phyloP scores from a whole-genome alignment of 2,329 filamentous ascomycete species.

The Camillea tinctor region DNA sequence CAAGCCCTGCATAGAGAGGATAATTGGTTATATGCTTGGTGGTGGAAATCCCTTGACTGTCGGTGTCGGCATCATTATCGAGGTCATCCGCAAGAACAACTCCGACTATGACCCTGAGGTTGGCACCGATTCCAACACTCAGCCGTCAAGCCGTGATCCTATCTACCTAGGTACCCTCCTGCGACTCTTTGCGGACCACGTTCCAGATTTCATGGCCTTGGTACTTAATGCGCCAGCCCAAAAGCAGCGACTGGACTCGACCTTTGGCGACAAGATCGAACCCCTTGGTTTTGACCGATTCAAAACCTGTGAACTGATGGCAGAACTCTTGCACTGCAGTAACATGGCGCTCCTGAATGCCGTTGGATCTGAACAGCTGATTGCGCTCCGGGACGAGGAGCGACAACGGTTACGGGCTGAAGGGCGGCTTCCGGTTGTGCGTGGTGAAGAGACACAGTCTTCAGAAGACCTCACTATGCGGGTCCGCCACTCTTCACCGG shows the following conservation, averaged over 20 bases:
- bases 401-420: constrained; percentile 76
- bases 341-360: constrained; percentile 98
- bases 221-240: constrained; percentile 76
- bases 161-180: constrained; percentile 93
- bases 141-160: constrained; percentile 83
- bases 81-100: constrained; percentile 99
- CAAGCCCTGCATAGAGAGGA: constrained; percentile 72
- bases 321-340: constrained; percentile 93
- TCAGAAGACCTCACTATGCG: constrained; percentile 65
- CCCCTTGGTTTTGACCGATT: constrained; percentile 96
- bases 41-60: constrained; percentile 94
- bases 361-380: constrained; percentile 81
- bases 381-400: constrained; percentile 75
- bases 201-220: constrained; percentile 90
- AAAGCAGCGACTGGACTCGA: constrained; percentile 75
- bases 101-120: constrained; percentile 97
- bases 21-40: constrained; percentile 89
- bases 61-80: constrained; percentile 94
- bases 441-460: constrained; percentile 42
- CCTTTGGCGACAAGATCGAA: constrained; percentile 88
- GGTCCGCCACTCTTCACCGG: constrained; percentile 45
- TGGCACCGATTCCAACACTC: constrained; percentile 72
- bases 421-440: constrained; percentile 63
- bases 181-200: constrained; percentile 82
- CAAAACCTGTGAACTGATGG: constrained; percentile 99